Conservation (phyloP, 768 basidiomycete genomes). For the Sarcomyxa edulis region DNA sequence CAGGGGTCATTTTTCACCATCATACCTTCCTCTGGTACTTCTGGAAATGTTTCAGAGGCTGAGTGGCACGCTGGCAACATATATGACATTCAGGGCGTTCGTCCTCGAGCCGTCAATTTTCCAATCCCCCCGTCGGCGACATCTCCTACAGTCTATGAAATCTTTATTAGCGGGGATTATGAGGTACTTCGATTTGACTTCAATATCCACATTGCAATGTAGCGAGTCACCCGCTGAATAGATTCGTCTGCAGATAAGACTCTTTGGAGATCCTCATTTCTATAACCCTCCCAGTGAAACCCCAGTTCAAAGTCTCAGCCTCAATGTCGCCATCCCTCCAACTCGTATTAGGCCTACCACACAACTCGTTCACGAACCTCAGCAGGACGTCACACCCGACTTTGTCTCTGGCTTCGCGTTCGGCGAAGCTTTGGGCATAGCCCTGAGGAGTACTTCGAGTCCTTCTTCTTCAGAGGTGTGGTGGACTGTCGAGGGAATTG, state of each 20-base stretch:
- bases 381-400: conserved; percentile 57
- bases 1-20: conserved; percentile 78
- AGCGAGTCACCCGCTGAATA: conserved; percentile 1
- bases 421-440: conserved; percentile 65
- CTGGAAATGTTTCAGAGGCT: conserved; percentile 18
- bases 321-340: conserved; percentile 39
- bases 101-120: conserved; percentile 42
- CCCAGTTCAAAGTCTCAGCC: conserved; percentile 53
- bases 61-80: conserved; percentile 86
- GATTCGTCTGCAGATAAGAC: conserved; percentile 50
- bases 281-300: conserved; percentile 28
- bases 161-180: conserved; percentile 79
- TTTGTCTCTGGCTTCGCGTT: conserved; percentile 75
- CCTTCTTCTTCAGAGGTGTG: too few species aligned
- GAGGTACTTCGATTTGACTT: conserved; percentile 41
- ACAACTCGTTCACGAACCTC: conserved; percentile 34
- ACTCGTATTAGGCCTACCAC: conserved; percentile 8
- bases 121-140: conserved; percentile 38
- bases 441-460: conserved; percentile 43
- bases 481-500: conserved; percentile 44
- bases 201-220: conserved; percentile 1
- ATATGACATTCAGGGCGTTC: conserved; percentile 58
- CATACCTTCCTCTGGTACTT: conserved; percentile 32
- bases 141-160: conserved; percentile 49
- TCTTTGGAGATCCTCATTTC: conserved; percentile 71